These are phyloP conservation scores for Erysimum pusillum DNA, from an alignment of 441 rosid genomes.

Conservation along the genomic window DNA sequence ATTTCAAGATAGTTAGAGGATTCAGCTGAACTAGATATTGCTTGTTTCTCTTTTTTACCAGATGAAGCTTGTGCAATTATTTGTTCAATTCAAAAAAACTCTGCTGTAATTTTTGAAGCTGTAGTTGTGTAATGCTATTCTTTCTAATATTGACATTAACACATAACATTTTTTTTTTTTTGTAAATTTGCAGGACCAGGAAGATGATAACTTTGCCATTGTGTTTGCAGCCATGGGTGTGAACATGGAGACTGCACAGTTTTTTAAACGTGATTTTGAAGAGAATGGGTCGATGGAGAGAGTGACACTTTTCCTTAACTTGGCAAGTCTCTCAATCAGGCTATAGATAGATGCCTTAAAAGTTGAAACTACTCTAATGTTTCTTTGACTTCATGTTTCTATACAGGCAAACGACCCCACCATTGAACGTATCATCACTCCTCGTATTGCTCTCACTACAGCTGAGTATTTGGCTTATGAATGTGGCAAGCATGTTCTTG, in stretches of 20 bases:
- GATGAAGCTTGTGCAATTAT: no score
- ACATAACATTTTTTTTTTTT: no score
- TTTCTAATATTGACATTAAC: neutral
- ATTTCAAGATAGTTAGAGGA: no score
- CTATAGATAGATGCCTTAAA: neutral
- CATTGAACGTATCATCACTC: slow-evolving; percentile 84
- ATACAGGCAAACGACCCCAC: slow-evolving; percentile 56
- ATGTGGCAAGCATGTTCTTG: slow-evolving; percentile 93
- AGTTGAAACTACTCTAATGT: neutral
- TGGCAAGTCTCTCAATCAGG: neutral
- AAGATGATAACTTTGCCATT: neutral
- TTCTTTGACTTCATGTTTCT: neutral
- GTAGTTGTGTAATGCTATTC: neutral
- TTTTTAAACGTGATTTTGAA: neutral
- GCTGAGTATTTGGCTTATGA: slow-evolving; percentile 91
- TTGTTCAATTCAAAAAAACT: no score
- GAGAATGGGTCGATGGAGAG: neutral
- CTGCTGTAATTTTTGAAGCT: no score
- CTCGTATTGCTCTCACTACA: slow-evolving; percentile 90
- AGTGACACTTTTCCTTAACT: neutral
- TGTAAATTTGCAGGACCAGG: neutral
- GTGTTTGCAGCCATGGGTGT: neutral
- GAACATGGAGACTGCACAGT: neutral
- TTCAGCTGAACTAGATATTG: no score
- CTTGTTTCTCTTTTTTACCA: no score